phyloP scores from a whole-genome alignment of 192 early-diverging fungal genomes.

The Coemansia sp. region DNA sequence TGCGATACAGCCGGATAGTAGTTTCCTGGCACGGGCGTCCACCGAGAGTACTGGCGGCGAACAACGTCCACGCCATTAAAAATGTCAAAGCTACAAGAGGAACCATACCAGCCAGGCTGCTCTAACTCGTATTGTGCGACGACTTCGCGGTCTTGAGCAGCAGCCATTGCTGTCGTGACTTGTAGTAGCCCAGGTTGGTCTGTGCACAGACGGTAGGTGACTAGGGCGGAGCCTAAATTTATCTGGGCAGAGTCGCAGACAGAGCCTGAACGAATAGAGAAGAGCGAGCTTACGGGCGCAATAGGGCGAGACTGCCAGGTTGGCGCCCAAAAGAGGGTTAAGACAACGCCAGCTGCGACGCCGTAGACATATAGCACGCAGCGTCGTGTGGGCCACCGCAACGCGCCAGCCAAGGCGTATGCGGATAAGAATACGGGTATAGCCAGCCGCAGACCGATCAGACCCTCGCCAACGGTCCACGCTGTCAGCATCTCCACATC shows the following conservation, averaged over 20 bases:
- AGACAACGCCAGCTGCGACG: constrained; percentile 13
- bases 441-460: constrained; percentile 16
- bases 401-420: constrained; percentile 11
- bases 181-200: constrained; percentile 28
- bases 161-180: constrained; percentile 3
- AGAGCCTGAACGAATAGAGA: constrained; percentile 3
- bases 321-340: constrained; percentile 21
- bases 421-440: constrained; percentile 12
- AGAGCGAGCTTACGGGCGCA: neutral
- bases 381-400: constrained; percentile 25
- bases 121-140: constrained; percentile 31
- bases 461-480: constrained; percentile 31
- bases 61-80: constrained; percentile 39
- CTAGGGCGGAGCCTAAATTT: constrained; percentile 3
- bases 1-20: constrained; percentile 41
- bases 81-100: constrained; percentile 21
- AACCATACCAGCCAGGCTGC: neutral
- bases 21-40: constrained; percentile 48
- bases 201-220: constrained; percentile 33
- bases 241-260: constrained; percentile 36
- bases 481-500: constrained; percentile 21
- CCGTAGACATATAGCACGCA: constrained; percentile 9
- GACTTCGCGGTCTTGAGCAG: constrained; percentile 39
- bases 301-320: constrained; percentile 45
- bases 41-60: constrained; percentile 21